A percentile compares a stretch with the other conserved stretches of the same genome.
These are phyloP conservation scores for Boletus rubroflammeus DNA, from an alignment of 768 basidiomycete genomes.

Conservation along the genomic window DNA sequence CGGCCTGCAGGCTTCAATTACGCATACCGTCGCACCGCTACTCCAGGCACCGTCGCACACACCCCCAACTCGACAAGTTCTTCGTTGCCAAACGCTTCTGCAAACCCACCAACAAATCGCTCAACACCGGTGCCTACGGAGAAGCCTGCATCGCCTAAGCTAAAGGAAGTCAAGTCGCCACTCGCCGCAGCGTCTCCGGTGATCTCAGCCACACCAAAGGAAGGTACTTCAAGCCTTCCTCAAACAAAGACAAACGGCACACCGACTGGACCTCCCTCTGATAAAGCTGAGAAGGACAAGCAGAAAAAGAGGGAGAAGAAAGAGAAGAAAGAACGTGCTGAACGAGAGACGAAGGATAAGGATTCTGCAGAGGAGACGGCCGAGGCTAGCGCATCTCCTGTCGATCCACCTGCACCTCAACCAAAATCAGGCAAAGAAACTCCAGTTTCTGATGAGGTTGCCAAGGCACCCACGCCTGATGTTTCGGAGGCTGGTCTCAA, in stretches of 20 bases:
- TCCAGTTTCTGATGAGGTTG: constrained; percentile 28
- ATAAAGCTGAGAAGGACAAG: constrained; percentile 55
- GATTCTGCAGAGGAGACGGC: constrained; percentile 35
- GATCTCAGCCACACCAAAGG: constrained; percentile 28
- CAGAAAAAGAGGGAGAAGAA: constrained; percentile 61
- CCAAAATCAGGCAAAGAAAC: constrained; percentile 41
- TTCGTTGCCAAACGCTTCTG: constrained; percentile 41
- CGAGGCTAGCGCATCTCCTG: constrained; percentile 27
- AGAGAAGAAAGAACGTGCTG: constrained; percentile 52
- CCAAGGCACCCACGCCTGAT: constrained; percentile 26
- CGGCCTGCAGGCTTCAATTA: constrained; percentile 81
- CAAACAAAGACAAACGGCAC: constrained; percentile 33
- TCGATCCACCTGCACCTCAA: constrained; percentile 20
- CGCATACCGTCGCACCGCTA: constrained; percentile 78
- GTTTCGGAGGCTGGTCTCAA: constrained; percentile 39
- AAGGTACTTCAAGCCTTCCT: constrained; percentile 34
- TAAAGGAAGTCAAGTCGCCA: constrained; percentile 34
- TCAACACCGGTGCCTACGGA: constrained; percentile 35
- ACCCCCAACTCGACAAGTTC: constrained; percentile 59
- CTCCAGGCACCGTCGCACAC: constrained; percentile 45
- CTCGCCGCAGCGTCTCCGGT: constrained; percentile 36
- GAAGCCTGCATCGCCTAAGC: constrained; percentile 33
- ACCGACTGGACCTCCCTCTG: constrained; percentile 32
- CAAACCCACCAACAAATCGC: constrained; percentile 33
- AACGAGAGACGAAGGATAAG: constrained; percentile 39